A percentile compares a stretch with the other conserved stretches of the same genome.
Evolutionary conservation across 2,329 filamentous ascomycete species (phyloP).

Genomic region (Sordariomycetes sp.): DNA sequence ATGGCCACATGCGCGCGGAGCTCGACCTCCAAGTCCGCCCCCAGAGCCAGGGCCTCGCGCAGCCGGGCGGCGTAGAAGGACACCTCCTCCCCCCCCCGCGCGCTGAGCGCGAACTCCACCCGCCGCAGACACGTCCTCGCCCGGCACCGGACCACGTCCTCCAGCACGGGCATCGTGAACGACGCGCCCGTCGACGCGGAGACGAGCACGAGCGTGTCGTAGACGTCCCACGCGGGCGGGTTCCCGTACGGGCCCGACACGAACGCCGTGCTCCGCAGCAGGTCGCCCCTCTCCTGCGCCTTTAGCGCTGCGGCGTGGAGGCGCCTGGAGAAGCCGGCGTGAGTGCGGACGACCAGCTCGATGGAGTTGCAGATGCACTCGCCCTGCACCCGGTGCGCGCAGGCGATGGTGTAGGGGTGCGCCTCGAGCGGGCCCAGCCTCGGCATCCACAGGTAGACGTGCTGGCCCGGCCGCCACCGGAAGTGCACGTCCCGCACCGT

Average conservation of each 20-base stretch:
- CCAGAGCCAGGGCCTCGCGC: constrained; percentile 27
- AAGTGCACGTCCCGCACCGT: constrained; percentile 51
- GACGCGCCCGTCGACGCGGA: constrained; percentile 54
- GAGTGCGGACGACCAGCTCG: constrained; percentile 45
- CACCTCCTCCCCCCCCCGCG: constrained; percentile 40
- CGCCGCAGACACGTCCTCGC: constrained; percentile 35
- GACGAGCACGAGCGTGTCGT: constrained; percentile 48
- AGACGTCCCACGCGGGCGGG: constrained; percentile 45
- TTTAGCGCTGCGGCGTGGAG: constrained; percentile 34
- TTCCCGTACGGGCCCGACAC: constrained; percentile 45
- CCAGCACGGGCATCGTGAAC: constrained; percentile 48
- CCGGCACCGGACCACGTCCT: constrained; percentile 34
- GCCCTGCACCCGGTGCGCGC: constrained; percentile 35
- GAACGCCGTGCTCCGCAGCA: constrained; percentile 27
- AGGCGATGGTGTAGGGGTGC: constrained; percentile 53
- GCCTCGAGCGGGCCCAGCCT: constrained; percentile 41
- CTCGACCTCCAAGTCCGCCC: constrained; percentile 23
- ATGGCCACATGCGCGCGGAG: constrained; percentile 43
- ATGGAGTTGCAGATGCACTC: constrained; percentile 48
- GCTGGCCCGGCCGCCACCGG: constrained; percentile 47
- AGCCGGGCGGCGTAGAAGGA: constrained; percentile 42
- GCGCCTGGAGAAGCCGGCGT: constrained; percentile 45
- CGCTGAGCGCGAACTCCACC: constrained; percentile 41
- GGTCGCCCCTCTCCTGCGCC: constrained; percentile 13
- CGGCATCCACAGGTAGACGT: constrained; percentile 51